Base-by-base conservation (phyloP, 2,329 filamentous ascomycete species). In the Neofusicoccum sp. region DNA sequence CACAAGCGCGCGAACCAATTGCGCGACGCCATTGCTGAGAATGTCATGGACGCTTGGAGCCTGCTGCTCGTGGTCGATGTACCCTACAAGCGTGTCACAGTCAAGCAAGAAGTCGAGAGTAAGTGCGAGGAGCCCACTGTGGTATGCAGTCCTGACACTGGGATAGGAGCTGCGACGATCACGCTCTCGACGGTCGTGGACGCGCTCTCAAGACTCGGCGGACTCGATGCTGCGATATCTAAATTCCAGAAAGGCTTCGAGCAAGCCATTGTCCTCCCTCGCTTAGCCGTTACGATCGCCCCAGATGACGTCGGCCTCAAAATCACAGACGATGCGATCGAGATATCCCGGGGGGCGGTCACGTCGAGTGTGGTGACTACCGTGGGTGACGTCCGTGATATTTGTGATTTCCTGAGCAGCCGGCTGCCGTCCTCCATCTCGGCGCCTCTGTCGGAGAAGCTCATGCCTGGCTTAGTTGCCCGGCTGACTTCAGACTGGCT, bases 401-500 rank as follows among this genome's bases (percentile, higher is more conserved):
- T 57, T 33, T 56, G 84, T 9, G 73, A 76, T 8, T 87, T 83
- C 64, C 66, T 88, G 12, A 76, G 76, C 49, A 74, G 76, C 4
- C 74, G 75, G 12, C 73, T 88, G 6, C 84, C 85, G 6, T 60
- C 71, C 26, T 71, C 75, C 2, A 72, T 86, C 11, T 71, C 76
- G 6, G 65, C 73, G 6, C 80, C 84, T 1, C 76, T 97, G 1
- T 89, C 89, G 0, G 79, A 82, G 11, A 82, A 85, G 7, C 84
- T 97, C 71, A 84, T 96, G 72, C 86, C 87, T 0, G 80, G 84
- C 40, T 75, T 96, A 8, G 82, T 88, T 7, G 81, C 85, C 5
- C 84, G 85, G 24, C 80, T 97, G 9, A 87, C 91, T 41, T 83
- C 83, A 4, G 80, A 83, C 4, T 96, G 91, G 88, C 82, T 99